Evolutionary conservation across 345 rosid species (phyloP).

Genomic region (Ailanthus altissimus): DNA sequence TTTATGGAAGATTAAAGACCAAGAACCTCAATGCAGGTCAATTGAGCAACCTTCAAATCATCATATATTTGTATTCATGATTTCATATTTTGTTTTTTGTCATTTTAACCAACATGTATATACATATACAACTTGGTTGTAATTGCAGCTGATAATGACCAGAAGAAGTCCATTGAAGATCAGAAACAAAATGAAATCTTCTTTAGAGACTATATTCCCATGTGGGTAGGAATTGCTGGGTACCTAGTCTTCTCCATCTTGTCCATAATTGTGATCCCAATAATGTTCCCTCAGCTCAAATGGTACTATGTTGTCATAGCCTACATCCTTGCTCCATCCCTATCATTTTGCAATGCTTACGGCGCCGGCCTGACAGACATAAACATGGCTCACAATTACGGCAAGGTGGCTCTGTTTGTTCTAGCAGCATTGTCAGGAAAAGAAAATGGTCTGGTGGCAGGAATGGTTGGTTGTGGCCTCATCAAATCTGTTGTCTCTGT

Average conservation of each 20-base stretch:
- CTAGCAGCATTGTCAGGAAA: conserved; percentile 77
- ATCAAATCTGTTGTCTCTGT: conserved; percentile 87
- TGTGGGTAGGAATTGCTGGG: conserved; percentile 69
- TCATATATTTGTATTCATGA: neutral
- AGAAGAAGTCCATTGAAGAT: conserved; percentile 32
- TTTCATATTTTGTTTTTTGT: neutral
- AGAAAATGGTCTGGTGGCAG: conserved; percentile 79
- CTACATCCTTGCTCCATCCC: conserved; percentile 79
- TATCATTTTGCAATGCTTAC: conserved; percentile 91
- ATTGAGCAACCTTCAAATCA: neutral
- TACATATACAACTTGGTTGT: too few species aligned
- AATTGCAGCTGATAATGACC: conserved; percentile 23
- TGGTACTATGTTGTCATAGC: conserved; percentile 83
- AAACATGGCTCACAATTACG: conserved; percentile 98
- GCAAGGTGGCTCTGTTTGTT: conserved; percentile 83
- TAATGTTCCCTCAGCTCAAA: conserved; percentile 88
- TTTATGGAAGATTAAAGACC: conserved; percentile 50
- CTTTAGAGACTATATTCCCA: conserved; percentile 68
- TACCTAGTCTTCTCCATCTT: conserved; percentile 54
- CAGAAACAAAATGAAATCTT: conserved; percentile 63
- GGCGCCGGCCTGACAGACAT: conserved; percentile 96
- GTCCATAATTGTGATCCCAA: conserved; percentile 64
- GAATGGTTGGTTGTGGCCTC: conserved; percentile 87
- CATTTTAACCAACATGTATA: neutral
- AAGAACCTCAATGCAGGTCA: conserved; percentile 33